phyloP scores from a whole-genome alignment of 2,329 filamentous ascomycete genomes.

The Aspergillus sp. region DNA sequence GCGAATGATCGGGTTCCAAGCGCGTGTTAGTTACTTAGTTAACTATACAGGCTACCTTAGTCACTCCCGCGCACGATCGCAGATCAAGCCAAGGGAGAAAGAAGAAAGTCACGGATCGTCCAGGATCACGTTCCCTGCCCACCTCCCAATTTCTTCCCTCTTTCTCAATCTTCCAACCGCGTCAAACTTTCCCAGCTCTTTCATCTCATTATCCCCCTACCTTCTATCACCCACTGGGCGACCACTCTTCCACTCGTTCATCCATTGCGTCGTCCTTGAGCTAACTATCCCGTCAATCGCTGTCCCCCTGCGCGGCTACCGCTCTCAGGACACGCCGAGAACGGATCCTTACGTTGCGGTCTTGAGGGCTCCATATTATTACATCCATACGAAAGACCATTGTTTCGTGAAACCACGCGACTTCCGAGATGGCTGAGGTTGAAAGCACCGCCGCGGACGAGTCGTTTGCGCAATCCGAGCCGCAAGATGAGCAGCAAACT shows the following conservation, averaged over 20 bases:
- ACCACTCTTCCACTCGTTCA: conserved; percentile 2
- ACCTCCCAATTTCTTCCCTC: conserved; percentile 10
- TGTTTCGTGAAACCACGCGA: background rate
- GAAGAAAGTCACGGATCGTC: conserved; percentile 9
- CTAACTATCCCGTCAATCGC: background rate
- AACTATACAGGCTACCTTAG: conserved; percentile 1
- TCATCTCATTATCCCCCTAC: background rate
- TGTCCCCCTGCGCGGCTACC: background rate
- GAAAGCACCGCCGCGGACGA: conserved; percentile 38
- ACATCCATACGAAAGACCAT: background rate
- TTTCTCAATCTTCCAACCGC: background rate
- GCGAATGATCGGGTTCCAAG: background rate
- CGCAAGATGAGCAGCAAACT: conserved; percentile 38
- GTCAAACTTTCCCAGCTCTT: background rate
- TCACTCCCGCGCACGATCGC: conserved; percentile 6
- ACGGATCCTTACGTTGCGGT: background rate
- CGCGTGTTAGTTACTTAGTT: background rate
- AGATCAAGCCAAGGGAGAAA: conserved; percentile 3
- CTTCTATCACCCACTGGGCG: background rate
- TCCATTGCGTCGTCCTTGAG: conserved; percentile 6
- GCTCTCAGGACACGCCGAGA: background rate
- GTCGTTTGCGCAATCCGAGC: conserved; percentile 39
- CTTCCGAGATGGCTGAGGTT: conserved; percentile 37
- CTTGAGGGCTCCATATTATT: background rate
- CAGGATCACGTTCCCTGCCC: conserved; percentile 12